Percentiles rank a stretch among this genome's conserved stretches.
phyloP scores from a whole-genome alignment of 768 basidiomycete genomes.

The Trametes meyenii region DNA sequence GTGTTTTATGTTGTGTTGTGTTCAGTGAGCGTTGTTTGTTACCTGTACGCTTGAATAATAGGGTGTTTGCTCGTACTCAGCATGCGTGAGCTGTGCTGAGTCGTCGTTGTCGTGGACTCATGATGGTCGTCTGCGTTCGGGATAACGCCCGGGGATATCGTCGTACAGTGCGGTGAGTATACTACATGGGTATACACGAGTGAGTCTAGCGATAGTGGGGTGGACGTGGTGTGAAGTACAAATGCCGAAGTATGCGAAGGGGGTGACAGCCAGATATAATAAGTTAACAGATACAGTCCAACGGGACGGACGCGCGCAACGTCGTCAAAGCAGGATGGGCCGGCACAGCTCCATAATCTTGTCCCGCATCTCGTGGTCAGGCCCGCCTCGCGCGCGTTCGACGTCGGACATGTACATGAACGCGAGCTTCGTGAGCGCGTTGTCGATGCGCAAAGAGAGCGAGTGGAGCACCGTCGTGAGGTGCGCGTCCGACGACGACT shows the following conservation, averaged over 20 bases:
- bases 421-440: conserved; percentile 45
- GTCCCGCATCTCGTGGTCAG: conserved; percentile 18
- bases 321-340: conserved; percentile 11
- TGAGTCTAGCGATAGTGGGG: conserved; percentile 11
- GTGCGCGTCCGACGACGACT: conserved; percentile 69
- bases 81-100: neutral
- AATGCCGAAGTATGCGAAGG: neutral
- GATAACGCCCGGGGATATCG: conserved; percentile 9
- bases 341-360: conserved; percentile 21
- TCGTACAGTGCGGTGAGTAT: conserved; percentile 14
- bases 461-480: conserved; percentile 77
- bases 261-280: conserved; percentile 5
- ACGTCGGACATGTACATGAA: conserved; percentile 22
- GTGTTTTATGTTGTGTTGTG: neutral
- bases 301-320: neutral
- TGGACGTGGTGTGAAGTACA: conserved; percentile 15
- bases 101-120: neutral
- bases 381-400: conserved; percentile 15
- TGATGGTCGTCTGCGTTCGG: neutral
- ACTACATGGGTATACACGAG: conserved; percentile 25
- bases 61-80: neutral
- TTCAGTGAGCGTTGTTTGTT: neutral
- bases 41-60: neutral
- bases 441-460: conserved; percentile 74
- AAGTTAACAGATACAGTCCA: conserved; percentile 16